Conservation (phyloP, 2,329 filamentous ascomycete species). For the Hypomyces rosellus region DNA sequence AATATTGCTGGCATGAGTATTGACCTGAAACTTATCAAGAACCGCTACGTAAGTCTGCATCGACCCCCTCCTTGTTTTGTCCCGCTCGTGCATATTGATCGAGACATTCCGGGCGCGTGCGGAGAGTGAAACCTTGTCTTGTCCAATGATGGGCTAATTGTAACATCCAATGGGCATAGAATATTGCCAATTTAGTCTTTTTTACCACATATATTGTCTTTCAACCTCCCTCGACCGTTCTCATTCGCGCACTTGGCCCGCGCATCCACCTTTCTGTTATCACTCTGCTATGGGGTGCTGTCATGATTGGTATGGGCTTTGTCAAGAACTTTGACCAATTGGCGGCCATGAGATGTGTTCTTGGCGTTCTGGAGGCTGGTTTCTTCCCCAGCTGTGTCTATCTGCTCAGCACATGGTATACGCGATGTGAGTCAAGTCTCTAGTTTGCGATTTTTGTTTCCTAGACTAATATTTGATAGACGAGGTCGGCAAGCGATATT, state of each 20-base stretch:
- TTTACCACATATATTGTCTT: conserved; percentile 68
- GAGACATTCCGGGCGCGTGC: no score
- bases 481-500: conserved; percentile 64
- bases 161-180: conserved; percentile 24
- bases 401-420: conserved; percentile 69
- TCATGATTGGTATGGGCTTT: conserved; percentile 63
- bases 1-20: conserved; percentile 59
- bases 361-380: conserved; percentile 62
- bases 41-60: conserved; percentile 36
- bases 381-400: conserved; percentile 69
- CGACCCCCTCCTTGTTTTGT: neutral
- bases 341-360: conserved; percentile 48
- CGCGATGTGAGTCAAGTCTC: conserved; percentile 44
- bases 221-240: conserved; percentile 63
- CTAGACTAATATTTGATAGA: conserved; percentile 29
- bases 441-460: neutral
- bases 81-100: no score
- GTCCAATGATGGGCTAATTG: neutral
- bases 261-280: conserved; percentile 49
- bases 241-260: conserved; percentile 61
- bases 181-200: conserved; percentile 66
- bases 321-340: conserved; percentile 45
- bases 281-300: conserved; percentile 51
- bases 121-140: neutral
- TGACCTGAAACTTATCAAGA: conserved; percentile 41